Percentiles rank a stretch among this genome's conserved stretches.
Evolutionary conservation across 352 stramenopile species (phyloP).

Genomic region (Phytopythium boreale): DNA sequence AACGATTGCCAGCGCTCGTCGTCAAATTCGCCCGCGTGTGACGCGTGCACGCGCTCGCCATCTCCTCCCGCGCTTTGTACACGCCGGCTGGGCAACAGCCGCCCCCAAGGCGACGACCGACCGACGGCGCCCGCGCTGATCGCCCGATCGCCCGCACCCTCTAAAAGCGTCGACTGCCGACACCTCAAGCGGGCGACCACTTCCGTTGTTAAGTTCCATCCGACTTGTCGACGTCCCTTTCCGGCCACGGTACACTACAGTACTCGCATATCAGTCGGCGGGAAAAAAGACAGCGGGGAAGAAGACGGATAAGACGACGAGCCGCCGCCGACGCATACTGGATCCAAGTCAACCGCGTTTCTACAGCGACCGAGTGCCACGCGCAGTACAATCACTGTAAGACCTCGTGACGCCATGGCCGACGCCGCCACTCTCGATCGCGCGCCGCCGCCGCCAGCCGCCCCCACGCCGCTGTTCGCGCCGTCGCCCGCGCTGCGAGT

Average conservation of each 20-base stretch:
- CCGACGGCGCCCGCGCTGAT: not conserved
- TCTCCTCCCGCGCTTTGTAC: not conserved
- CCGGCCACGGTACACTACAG: not conserved
- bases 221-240: not conserved
- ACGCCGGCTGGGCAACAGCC: no score
- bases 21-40: not conserved
- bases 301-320: not conserved
- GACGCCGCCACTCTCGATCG: constrained; percentile 17
- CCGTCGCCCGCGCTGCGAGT: constrained; percentile 2
- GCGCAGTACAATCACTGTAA: no score
- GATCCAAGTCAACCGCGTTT: not conserved
- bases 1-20: not conserved
- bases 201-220: not conserved
- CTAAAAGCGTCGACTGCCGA: not conserved
- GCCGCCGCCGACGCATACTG: not conserved
- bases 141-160: not conserved
- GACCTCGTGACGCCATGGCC: constrained; percentile 21
- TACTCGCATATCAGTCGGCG: not conserved
- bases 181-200: not conserved
- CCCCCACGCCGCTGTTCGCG: not conserved
- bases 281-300: not conserved
- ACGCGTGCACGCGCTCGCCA: not conserved
- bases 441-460: constrained; percentile 1
- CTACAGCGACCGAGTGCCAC: not conserved
- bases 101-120: no score